These are phyloP conservation scores for Aphelidium insulamus DNA, from an alignment of 371 early-diverging fungal genomes.

Conservation along the genomic window DNA sequence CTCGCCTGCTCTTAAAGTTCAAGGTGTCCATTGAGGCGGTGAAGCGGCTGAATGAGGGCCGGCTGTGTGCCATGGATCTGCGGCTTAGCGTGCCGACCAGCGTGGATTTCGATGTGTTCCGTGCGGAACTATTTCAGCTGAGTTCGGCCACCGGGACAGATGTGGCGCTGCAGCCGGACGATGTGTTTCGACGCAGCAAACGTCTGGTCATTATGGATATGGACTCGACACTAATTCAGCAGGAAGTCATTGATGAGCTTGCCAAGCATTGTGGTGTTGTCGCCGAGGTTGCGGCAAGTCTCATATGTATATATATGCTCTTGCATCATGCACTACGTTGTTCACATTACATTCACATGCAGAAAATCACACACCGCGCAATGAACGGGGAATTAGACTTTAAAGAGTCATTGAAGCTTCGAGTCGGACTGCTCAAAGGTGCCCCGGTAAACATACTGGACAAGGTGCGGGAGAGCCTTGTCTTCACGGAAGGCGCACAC, in stretches of 20 bases:
- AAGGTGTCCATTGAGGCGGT: slow-evolving; percentile 60
- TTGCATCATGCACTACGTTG: background rate
- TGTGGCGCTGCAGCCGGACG: slow-evolving; percentile 64
- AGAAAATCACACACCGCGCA: slow-evolving; percentile 83
- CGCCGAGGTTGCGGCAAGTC: slow-evolving; percentile 61
- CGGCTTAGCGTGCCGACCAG: slow-evolving; percentile 43
- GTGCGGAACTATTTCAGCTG: slow-evolving; percentile 40
- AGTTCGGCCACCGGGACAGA: slow-evolving; percentile 46
- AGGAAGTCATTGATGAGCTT: slow-evolving; percentile 96
- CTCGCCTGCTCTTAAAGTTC: slow-evolving; percentile 32
- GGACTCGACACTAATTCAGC: slow-evolving; percentile 92
- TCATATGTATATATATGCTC: background rate
- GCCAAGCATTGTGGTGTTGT: slow-evolving; percentile 76
- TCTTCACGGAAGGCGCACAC: slow-evolving; percentile 77
- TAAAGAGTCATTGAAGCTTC: slow-evolving; percentile 61
- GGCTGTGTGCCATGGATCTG: slow-evolving; percentile 51
- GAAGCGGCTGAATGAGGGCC: slow-evolving; percentile 37
- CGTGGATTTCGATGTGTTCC: slow-evolving; percentile 30
- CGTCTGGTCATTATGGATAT: slow-evolving; percentile 92
- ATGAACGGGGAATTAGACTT: slow-evolving; percentile 93
- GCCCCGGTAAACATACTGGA: slow-evolving; percentile 58
- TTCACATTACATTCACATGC: background rate
- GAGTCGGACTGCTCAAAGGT: slow-evolving; percentile 72
- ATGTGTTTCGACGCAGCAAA: slow-evolving; percentile 70
- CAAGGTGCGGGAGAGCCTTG: slow-evolving; percentile 39